These are phyloP conservation scores for Pichia sporocuriosa DNA, from an alignment of 805 yeast genomes.

Conservation along the genomic window DNA sequence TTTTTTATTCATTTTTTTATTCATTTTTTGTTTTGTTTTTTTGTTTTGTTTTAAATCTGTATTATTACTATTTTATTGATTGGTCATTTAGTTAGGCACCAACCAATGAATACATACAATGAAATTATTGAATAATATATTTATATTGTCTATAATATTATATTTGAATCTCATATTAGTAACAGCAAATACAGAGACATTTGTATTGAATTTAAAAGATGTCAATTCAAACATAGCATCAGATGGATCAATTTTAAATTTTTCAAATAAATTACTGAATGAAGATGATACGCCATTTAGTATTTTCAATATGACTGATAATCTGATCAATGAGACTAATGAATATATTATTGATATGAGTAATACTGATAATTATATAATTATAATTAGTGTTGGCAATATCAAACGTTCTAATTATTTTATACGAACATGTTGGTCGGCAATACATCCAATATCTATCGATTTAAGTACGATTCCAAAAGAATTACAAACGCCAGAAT, in stretches of 20 bases:
- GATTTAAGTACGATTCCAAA: not conserved
- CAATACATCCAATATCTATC: constrained; percentile 21
- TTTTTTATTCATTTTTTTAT: too few species aligned
- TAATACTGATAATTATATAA: too few species aligned
- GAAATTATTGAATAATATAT: too few species aligned
- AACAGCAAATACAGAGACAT: constrained; percentile 20
- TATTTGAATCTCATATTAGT: too few species aligned
- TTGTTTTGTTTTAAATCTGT: too few species aligned
- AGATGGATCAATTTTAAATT: too few species aligned
- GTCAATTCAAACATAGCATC: too few species aligned
- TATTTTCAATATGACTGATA: not conserved
- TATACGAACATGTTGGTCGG: constrained; percentile 22
- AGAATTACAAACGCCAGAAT: not conserved
- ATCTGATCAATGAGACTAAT: not conserved
- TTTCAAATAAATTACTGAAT: not conserved
- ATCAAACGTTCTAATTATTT: not conserved
- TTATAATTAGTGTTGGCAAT: not conserved
- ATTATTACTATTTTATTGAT: too few species aligned
- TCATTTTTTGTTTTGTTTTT: too few species aligned
- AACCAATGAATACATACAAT: too few species aligned
- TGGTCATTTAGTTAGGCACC: too few species aligned
- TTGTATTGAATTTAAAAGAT: constrained; percentile 4
- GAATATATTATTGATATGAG: not conserved
- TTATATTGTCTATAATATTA: too few species aligned
- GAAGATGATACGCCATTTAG: not conserved